These are phyloP conservation scores for Flaveria robusta DNA, from an alignment of 129 eudicot species.

Conservation along the genomic window DNA sequence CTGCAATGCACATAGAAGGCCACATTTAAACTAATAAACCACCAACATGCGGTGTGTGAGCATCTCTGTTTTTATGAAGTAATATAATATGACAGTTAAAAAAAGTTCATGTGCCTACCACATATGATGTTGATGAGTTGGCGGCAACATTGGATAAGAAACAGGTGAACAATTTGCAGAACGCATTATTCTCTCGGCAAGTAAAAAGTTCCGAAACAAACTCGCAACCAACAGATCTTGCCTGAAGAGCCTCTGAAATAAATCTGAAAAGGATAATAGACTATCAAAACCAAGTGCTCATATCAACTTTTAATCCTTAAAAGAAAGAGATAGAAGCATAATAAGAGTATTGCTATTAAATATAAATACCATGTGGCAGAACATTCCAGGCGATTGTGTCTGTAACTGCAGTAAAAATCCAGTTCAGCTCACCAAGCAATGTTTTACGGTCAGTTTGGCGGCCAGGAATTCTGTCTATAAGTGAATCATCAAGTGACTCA, in stretches of 20 bases:
- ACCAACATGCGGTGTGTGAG: neutral
- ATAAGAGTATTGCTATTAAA: constrained; percentile 8
- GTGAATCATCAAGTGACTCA: constrained; percentile 86
- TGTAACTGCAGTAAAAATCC: constrained; percentile 98
- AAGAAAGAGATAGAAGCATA: constrained; percentile 18
- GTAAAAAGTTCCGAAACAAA: constrained; percentile 89
- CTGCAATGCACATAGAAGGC: constrained; percentile 41
- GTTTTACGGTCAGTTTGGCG: constrained; percentile 96
- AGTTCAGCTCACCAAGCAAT: constrained; percentile 96
- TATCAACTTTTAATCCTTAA: neutral
- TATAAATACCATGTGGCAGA: constrained; percentile 86
- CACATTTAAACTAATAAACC: neutral
- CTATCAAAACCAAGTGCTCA: neutral
- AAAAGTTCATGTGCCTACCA: constrained; percentile 49
- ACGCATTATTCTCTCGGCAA: constrained; percentile 96
- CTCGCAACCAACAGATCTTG: constrained; percentile 98
- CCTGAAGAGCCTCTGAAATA: constrained; percentile 91
- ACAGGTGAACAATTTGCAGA: constrained; percentile 98
- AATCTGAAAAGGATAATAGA: constrained; percentile 50
- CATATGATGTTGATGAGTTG: constrained; percentile 99
- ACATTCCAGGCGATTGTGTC: constrained; percentile 99
- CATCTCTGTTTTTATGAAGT: neutral
- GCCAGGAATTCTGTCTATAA: constrained; percentile 94
- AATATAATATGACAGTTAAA: neutral
- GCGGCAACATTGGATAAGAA: constrained; percentile 88